Evolutionary conservation across 176 grass and related monocot genomes (phyloP).

Genomic region (Hsuehochloa calcarea): DNA sequence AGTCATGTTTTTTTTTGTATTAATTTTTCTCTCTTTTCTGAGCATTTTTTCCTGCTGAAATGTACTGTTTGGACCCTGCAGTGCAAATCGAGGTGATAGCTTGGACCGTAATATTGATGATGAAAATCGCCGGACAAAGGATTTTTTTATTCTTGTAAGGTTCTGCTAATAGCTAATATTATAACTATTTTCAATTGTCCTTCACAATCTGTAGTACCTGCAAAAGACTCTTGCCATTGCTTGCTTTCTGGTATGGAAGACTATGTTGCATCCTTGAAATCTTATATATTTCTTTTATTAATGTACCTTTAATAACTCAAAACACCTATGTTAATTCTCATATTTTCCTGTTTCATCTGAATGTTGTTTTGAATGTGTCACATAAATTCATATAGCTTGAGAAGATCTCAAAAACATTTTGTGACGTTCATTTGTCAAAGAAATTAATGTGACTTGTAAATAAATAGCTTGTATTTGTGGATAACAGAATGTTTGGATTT

Average conservation of each 20-base stretch:
- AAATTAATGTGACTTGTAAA: constrained; percentile 8
- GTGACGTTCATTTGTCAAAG: not conserved
- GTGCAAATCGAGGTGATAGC: constrained; percentile 97
- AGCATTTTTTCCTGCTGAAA: constrained; percentile 4
- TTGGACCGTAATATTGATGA: constrained; percentile 95
- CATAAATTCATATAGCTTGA: constrained; percentile 3
- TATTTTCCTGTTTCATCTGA: not conserved
- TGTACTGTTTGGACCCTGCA: constrained; percentile 41
- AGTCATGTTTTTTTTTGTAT: not conserved
- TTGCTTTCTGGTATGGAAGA: constrained; percentile 1
- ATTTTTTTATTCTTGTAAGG: constrained; percentile 98
- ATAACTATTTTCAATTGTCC: not conserved
- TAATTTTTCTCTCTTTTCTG: not conserved
- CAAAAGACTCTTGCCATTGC: not conserved
- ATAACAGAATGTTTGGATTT: not conserved
- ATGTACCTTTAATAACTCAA: not conserved
- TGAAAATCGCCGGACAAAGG: constrained; percentile 71
- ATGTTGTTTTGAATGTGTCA: not conserved
- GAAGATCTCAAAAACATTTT: not conserved
- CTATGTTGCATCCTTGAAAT: not conserved
- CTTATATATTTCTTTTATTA: not conserved
- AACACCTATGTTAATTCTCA: not conserved
- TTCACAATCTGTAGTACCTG: not conserved
- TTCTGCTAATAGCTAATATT: constrained; percentile 18
- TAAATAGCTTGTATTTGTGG: not conserved